Evolutionary conservation across 208 protist species (phyloP), one percentile per base, ranked within the genome.

Genomic region (Leishmania amazonensis): DNA sequence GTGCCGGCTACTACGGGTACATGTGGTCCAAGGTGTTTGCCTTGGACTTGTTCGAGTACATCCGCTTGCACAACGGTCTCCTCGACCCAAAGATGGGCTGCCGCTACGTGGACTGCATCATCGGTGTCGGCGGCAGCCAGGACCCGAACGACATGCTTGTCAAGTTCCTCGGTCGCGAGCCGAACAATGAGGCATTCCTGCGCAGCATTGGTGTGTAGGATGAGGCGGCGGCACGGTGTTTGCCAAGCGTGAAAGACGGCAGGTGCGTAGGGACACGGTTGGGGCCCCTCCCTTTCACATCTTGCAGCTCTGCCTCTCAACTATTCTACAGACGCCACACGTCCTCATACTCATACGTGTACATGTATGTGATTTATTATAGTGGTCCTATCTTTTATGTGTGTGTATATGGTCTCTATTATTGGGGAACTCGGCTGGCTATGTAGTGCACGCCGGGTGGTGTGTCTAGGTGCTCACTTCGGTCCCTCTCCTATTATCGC

Each of bases 1-100:
- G 87, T 35, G 92, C 93, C 24, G 88, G 88, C 35, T 96, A 96
- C 86, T 97, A 97, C 81, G 89, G 90, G 45, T 96, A 97, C 89
- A 93, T 95, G 88, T 97, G 91, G 88, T 94, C 91, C 67, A 95
- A 96, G 83, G 95, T 96, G 67, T 96, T 96, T 81, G 92, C 93
- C 11, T 79, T 95, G 76, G 95, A 97, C 73, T 86, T 95, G 24
- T 96, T 96, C 83, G 87, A 93, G 47, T 94, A 94, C 81, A 95
- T 97, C 64, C 86, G 87, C 47, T 85, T 81, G 35, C 89, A 86
- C 77, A 84, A 93, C 68, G 93, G 92, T 38, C 79, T 97, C 35
- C 88, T 96, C 53, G 85, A 94, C 84, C 85, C 92, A 53, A 74
- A 85, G 83, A 47, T 95, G 60, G 95, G 93, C 67, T 84, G 81